A percentile compares a stretch with the other conserved stretches of the same genome.
Conservation (phyloP, 2,329 filamentous ascomycete genomes). For the Monilinia fructicola region DNA sequence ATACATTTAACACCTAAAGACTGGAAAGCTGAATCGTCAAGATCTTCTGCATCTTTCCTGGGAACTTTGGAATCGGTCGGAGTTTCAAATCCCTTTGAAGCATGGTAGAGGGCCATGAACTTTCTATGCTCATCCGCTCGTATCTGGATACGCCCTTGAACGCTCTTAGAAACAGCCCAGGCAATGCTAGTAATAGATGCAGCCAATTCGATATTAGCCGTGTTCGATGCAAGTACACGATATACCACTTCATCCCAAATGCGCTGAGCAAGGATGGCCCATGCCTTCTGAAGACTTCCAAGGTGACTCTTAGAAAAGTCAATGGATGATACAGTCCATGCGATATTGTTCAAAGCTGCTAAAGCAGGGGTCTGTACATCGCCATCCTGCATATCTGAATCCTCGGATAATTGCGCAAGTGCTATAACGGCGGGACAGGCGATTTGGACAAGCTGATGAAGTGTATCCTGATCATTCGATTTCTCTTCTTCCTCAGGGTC, state of each 20-base stretch:
- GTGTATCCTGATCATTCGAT: slow-evolving; percentile 32
- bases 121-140: slow-evolving; percentile 56
- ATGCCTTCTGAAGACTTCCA: slow-evolving; percentile 50
- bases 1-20: slow-evolving; percentile 64
- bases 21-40: slow-evolving; percentile 55
- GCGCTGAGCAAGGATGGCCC: slow-evolving; percentile 53
- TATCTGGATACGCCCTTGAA: slow-evolving; percentile 51
- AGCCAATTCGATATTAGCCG: slow-evolving; percentile 60
- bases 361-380: slow-evolving; percentile 55
- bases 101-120: slow-evolving; percentile 65
- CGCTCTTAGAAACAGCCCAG: slow-evolving; percentile 61
- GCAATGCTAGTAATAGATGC: slow-evolving; percentile 63
- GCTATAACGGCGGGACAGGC: slow-evolving; percentile 37
- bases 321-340: slow-evolving; percentile 64
- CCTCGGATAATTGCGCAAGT: slow-evolving; percentile 28
- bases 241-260: slow-evolving; percentile 60
- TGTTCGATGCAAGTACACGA: slow-evolving; percentile 59
- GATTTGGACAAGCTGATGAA: slow-evolving; percentile 37
- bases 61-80: slow-evolving; percentile 29
- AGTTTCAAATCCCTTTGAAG: slow-evolving; percentile 47
- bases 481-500: slow-evolving; percentile 45
- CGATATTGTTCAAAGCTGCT: slow-evolving; percentile 64
- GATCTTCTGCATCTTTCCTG: slow-evolving; percentile 28
- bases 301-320: slow-evolving; percentile 58
- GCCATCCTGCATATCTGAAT: slow-evolving; percentile 39